These are phyloP conservation scores for Pelargonium fulgidum DNA, from an alignment of 441 rosid species.

Conservation along the genomic window DNA sequence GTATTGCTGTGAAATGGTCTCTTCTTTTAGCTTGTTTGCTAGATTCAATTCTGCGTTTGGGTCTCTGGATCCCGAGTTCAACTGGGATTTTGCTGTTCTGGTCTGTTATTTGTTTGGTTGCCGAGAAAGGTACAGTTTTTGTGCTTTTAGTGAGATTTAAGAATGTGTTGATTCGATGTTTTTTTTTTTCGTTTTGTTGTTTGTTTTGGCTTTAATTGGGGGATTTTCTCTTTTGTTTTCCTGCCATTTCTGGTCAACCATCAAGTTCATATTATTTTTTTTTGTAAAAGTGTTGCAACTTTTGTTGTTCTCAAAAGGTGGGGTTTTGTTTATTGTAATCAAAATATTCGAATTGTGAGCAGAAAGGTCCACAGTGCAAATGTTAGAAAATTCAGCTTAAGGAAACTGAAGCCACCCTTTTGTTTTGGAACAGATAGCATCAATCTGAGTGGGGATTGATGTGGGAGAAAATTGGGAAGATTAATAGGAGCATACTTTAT, in stretches of 20 bases:
- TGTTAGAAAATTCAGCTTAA: neutral
- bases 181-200: neutral
- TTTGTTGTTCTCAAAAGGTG: slow-evolving; percentile 9
- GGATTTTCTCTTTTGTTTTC: neutral
- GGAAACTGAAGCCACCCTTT: slow-evolving; percentile 2
- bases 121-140: too few relatives aligned
- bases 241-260: slow-evolving; percentile 14
- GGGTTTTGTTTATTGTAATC: neutral
- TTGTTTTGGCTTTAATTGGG: neutral
- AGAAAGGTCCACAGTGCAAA: slow-evolving; percentile 1
- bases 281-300: neutral
- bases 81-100: too few relatives aligned
- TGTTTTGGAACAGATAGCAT: slow-evolving; percentile 20
- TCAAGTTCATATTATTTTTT: neutral
- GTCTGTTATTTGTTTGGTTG: too few relatives aligned
- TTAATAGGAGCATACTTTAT: neutral
- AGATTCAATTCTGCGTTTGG: too few relatives aligned
- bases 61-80: too few relatives aligned
- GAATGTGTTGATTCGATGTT: too few relatives aligned
- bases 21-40: too few relatives aligned
- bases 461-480: neutral
- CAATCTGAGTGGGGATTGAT: slow-evolving; percentile 4
- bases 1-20: too few relatives aligned
- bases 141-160: too few relatives aligned
- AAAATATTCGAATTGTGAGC: neutral